Evolutionary conservation across 2,329 filamentous ascomycete species (phyloP).

Genomic region (Chaetomium sp.): DNA sequence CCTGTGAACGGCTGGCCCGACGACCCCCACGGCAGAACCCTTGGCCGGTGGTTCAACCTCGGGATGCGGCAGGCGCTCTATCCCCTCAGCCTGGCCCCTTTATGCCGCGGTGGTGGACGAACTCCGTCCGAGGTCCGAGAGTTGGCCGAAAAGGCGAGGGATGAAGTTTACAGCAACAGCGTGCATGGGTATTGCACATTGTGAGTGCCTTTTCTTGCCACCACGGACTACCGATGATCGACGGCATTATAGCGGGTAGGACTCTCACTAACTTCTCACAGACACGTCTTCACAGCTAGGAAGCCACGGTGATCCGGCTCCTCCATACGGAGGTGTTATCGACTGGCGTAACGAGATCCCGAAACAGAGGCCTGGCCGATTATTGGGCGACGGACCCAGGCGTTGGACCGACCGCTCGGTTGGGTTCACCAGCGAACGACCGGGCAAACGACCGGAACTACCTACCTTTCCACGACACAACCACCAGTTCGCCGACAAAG

Average conservation of each 20-base stretch:
- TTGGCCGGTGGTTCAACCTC: constrained; percentile 79
- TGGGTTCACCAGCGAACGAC: no score
- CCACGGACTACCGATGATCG: neutral
- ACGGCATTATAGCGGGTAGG: neutral
- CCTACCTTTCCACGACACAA: no score
- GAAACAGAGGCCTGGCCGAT: constrained; percentile 1
- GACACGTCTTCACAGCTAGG: constrained; percentile 31
- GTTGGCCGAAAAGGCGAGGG: constrained; percentile 56
- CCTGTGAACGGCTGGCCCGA: constrained; percentile 69
- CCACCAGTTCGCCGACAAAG: no score
- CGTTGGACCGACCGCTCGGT: no score
- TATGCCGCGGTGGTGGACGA: constrained; percentile 60
- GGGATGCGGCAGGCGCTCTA: constrained; percentile 67
- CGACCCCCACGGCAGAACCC: constrained; percentile 57
- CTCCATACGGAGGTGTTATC: constrained; percentile 2
- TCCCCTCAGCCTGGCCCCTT: constrained; percentile 64
- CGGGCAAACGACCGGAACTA: no score
- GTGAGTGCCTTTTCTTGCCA: constrained; percentile 45
- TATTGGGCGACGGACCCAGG: neutral
- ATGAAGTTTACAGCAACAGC: constrained; percentile 61
- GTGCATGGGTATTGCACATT: constrained; percentile 69
- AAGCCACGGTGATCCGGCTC: constrained; percentile 22
- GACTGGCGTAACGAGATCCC: neutral
- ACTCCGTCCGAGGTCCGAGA: constrained; percentile 54
- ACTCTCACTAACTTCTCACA: constrained; percentile 15